Percentiles rank a stretch among this genome's conserved stretches.
Evolutionary conservation across 2,329 filamentous ascomycete species (phyloP).

Genomic region (Paraphoma sp.): DNA sequence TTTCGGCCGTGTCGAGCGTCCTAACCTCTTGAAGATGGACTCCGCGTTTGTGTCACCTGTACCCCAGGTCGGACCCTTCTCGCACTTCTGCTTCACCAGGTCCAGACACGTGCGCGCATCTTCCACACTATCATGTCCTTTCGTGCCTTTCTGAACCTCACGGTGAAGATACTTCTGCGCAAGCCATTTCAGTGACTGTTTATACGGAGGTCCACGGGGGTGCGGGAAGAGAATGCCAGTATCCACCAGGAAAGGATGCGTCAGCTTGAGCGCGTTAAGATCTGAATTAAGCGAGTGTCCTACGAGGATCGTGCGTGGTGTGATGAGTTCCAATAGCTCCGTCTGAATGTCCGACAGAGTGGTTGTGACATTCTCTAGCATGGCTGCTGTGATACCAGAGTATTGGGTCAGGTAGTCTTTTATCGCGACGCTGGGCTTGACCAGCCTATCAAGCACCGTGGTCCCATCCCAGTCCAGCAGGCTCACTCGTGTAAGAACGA

Average conservation of each 20-base stretch:
- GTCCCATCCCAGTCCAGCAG: conserved; percentile 85
- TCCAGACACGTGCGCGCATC: conserved; percentile 91
- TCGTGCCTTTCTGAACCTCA: conserved; percentile 82
- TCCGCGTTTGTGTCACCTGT: conserved; percentile 79
- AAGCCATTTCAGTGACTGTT: conserved; percentile 89
- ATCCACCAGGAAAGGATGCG: conserved; percentile 93
- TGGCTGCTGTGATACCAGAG: conserved; percentile 89
- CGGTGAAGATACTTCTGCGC: conserved; percentile 83
- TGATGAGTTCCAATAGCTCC: conserved; percentile 74
- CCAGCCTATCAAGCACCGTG: conserved; percentile 84
- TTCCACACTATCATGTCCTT: conserved; percentile 90
- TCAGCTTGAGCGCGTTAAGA: conserved; percentile 81
- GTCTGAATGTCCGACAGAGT: conserved; percentile 82
- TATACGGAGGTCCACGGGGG: conserved; percentile 85
- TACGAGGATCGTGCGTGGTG: conserved; percentile 74
- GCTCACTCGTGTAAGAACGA: conserved; percentile 87
- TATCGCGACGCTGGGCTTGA: conserved; percentile 88
- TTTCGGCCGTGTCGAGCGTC: conserved; percentile 58
- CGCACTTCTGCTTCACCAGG: conserved; percentile 93
- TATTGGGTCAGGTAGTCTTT: conserved; percentile 87
- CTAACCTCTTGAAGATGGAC: conserved; percentile 86
- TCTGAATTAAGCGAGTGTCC: conserved; percentile 86
- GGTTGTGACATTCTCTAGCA: conserved; percentile 83
- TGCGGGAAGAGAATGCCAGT: conserved; percentile 91
- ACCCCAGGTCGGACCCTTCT: conserved; percentile 88